Conservation (phyloP, 164 flowering plant species). For the Pachysandra terminalis region DNA sequence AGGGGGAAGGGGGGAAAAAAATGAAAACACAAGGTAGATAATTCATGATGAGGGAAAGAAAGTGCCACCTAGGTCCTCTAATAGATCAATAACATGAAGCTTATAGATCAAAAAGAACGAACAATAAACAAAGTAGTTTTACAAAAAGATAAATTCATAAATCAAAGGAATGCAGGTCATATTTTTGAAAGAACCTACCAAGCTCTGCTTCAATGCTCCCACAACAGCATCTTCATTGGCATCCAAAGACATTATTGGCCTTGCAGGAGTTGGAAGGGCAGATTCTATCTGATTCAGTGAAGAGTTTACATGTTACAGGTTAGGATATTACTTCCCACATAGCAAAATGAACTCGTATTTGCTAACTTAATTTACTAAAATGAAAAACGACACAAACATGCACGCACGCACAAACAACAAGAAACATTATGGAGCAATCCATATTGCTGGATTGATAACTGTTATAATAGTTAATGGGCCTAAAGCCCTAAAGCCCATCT, state of each 20-base stretch:
- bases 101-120: no score
- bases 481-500: no score
- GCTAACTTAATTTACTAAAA: not conserved
- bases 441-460: no score
- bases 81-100: no score
- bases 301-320: slow-evolving; percentile 8
- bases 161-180: not conserved
- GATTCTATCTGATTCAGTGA: slow-evolving; percentile 69
- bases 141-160: not conserved
- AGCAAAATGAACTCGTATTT: not conserved
- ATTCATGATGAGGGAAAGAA: not conserved
- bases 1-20: not conserved
- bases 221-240: slow-evolving; percentile 95
- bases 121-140: no score
- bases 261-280: slow-evolving; percentile 80
- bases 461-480: no score
- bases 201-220: slow-evolving; percentile 87
- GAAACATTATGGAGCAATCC: no score
- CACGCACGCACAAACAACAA: no score
- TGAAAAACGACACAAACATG: no score
- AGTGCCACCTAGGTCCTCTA: not conserved
- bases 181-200: slow-evolving; percentile 49
- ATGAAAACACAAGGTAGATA: not conserved
- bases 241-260: slow-evolving; percentile 96
- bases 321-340: not conserved